Percentiles rank a stretch among this genome's conserved stretches.
Evolutionary conservation across 2,329 filamentous ascomycete species (phyloP).

Genomic region (Fusarium haematococcum): DNA sequence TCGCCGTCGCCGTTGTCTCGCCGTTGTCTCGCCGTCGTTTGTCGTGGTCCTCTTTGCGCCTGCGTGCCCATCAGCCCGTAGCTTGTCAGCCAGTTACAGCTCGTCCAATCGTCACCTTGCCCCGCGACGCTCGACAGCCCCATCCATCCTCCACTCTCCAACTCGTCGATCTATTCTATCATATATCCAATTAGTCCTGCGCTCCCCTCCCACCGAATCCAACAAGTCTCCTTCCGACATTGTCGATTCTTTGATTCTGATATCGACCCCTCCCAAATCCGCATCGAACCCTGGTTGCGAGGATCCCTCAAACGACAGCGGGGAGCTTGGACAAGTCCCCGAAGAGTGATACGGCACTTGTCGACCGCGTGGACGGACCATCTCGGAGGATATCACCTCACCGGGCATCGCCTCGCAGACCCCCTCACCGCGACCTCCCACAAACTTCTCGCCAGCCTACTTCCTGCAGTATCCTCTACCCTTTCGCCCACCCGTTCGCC

Average conservation of each 20-base stretch:
- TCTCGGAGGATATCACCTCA: slow-evolving; percentile 29
- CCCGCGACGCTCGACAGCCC: slow-evolving; percentile 31
- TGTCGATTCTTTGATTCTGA: slow-evolving; percentile 19
- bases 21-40: slow-evolving; percentile 23
- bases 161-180: slow-evolving; percentile 22
- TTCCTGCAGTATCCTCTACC: slow-evolving; percentile 14
- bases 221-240: neutral
- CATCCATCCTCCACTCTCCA: slow-evolving; percentile 14
- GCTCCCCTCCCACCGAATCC: slow-evolving; percentile 11
- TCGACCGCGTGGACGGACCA: slow-evolving; percentile 36
- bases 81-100: slow-evolving; percentile 30
- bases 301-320: slow-evolving; percentile 21
- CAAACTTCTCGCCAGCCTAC: slow-evolving; percentile 20
- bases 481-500: slow-evolving; percentile 7
- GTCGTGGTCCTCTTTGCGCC: slow-evolving; percentile 7
- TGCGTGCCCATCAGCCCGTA: slow-evolving; percentile 25
- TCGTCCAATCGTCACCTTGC: slow-evolving; percentile 30
- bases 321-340: slow-evolving; percentile 31
- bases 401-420: slow-evolving; percentile 24
- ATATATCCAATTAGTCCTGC: slow-evolving; percentile 30
- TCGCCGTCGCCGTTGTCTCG: slow-evolving; percentile 1
- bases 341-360: slow-evolving; percentile 35
- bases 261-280: slow-evolving; percentile 18
- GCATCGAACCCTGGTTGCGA: slow-evolving; percentile 10
- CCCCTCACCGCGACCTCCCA: slow-evolving; percentile 17